phyloP scores from a whole-genome alignment of 2,329 filamentous ascomycete genomes.

The Pseudogymnoascus verrucosus region DNA sequence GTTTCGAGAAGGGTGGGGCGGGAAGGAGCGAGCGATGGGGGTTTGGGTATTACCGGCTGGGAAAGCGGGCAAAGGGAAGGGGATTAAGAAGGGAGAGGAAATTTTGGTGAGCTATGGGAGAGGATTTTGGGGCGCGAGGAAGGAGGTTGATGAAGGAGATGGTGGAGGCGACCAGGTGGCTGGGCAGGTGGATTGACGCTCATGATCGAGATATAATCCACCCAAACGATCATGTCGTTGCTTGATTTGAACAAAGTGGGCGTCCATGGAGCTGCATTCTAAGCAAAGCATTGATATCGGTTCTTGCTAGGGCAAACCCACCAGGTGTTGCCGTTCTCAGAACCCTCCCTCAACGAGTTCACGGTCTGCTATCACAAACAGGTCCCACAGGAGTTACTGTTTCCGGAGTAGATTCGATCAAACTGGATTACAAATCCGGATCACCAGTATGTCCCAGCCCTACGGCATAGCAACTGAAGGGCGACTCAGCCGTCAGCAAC shows the following conservation, averaged over 20 bases:
- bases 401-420: not conserved
- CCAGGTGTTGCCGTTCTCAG: not conserved
- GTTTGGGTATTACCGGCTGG: slow-evolving; percentile 46
- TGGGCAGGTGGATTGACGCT: not conserved
- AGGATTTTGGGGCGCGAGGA: slow-evolving; percentile 53
- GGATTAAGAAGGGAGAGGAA: slow-evolving; percentile 53
- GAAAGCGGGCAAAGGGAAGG: slow-evolving; percentile 28
- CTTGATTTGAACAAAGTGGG: not conserved
- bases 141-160: slow-evolving; percentile 25
- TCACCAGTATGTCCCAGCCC: not conserved
- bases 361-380: not conserved
- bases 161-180: slow-evolving; percentile 10
- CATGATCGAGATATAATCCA: not conserved
- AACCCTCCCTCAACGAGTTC: not conserved
- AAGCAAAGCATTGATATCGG: not conserved
- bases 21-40: slow-evolving; percentile 45
- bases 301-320: not conserved
- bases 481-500: not conserved
- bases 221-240: not conserved
- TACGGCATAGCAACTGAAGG: not conserved
- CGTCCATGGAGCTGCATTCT: not conserved
- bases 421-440: not conserved
- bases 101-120: slow-evolving; percentile 60
- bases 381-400: not conserved
- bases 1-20: slow-evolving; percentile 52